phyloP scores from a whole-genome alignment of 768 basidiomycete species.

The Tephrocybe sp. region DNA sequence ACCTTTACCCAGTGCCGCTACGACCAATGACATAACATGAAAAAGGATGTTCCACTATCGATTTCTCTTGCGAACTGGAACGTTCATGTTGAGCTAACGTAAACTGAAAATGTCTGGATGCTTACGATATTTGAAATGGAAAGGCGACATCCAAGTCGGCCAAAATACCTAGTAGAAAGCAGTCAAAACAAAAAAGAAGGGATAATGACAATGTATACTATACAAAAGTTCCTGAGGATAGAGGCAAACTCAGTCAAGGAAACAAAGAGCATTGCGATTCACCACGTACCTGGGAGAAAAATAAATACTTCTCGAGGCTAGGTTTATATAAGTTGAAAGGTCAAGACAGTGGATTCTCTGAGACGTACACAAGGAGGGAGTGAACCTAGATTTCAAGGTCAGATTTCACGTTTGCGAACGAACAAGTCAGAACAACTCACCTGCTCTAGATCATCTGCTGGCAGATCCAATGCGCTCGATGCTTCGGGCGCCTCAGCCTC shows the following conservation, averaged over 20 bases:
- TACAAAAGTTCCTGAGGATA: conserved; percentile 27
- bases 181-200: background rate
- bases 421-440: conserved; percentile 22
- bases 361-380: conserved; percentile 52
- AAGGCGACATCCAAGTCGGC: conserved; percentile 47
- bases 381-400: conserved; percentile 39
- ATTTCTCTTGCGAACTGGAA: conserved; percentile 43
- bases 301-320: conserved; percentile 45
- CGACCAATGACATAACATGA: conserved; percentile 69
- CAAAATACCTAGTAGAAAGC: conserved; percentile 39
- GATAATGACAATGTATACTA: conserved; percentile 21
- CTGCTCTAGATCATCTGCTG: conserved; percentile 45
- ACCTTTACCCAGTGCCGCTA: conserved; percentile 65
- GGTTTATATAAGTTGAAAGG: background rate
- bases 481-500: conserved; percentile 17
- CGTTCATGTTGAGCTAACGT: background rate
- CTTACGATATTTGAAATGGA: conserved; percentile 43
- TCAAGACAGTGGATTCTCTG: background rate
- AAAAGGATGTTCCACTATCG: conserved; percentile 53
- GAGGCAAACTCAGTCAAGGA: background rate
- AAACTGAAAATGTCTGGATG: background rate
- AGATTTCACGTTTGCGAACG: background rate
- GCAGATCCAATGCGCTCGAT: conserved; percentile 28
- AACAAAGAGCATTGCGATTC: too few species aligned
- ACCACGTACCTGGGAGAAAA: conserved; percentile 35